Evolutionary conservation across 176 grass and related monocot genomes (phyloP).

Genomic region (Carex pumila): DNA sequence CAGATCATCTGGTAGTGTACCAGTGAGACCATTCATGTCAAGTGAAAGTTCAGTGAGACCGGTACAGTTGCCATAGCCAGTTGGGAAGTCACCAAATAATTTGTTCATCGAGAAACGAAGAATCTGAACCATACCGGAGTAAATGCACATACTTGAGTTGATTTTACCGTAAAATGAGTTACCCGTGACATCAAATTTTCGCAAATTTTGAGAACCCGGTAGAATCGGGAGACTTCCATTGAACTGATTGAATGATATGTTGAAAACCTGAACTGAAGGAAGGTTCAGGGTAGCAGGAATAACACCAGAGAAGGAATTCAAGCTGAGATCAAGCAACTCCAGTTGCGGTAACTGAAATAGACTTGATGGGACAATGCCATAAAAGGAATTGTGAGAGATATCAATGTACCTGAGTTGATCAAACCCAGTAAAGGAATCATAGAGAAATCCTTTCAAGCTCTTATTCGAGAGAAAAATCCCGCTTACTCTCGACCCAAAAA

Average conservation of each 20-base stretch:
- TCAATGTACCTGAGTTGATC: slow-evolving; percentile 39
- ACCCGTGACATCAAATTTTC: slow-evolving; percentile 35
- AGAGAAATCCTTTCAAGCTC: slow-evolving; percentile 46
- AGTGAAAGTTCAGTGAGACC: slow-evolving; percentile 52
- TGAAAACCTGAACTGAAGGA: slow-evolving; percentile 42
- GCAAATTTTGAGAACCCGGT: slow-evolving; percentile 40
- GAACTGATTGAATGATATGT: slow-evolving; percentile 72
- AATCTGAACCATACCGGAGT: slow-evolving; percentile 21
- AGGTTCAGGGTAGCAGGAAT: slow-evolving; percentile 35
- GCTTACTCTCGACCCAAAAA: slow-evolving; percentile 27
- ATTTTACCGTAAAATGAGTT: slow-evolving; percentile 56
- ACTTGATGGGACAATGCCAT: slow-evolving; percentile 21
- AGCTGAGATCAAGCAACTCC: slow-evolving; percentile 64
- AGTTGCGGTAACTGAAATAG: slow-evolving; percentile 34
- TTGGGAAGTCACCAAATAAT: slow-evolving; percentile 40
- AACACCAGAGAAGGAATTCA: slow-evolving; percentile 44
- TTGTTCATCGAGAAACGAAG: slow-evolving; percentile 58
- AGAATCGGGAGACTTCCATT: slow-evolving; percentile 50
- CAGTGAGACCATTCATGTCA: slow-evolving; percentile 42
- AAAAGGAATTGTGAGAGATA: slow-evolving; percentile 52
- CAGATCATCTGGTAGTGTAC: slow-evolving; percentile 51
- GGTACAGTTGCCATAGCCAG: slow-evolving; percentile 40
- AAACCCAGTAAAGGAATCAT: slow-evolving; percentile 40
- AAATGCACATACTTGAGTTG: slow-evolving; percentile 34
- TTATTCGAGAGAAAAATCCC: slow-evolving; percentile 55